phyloP scores from a whole-genome alignment of 768 basidiomycete genomes.

The Cystobasidium ongulense region DNA sequence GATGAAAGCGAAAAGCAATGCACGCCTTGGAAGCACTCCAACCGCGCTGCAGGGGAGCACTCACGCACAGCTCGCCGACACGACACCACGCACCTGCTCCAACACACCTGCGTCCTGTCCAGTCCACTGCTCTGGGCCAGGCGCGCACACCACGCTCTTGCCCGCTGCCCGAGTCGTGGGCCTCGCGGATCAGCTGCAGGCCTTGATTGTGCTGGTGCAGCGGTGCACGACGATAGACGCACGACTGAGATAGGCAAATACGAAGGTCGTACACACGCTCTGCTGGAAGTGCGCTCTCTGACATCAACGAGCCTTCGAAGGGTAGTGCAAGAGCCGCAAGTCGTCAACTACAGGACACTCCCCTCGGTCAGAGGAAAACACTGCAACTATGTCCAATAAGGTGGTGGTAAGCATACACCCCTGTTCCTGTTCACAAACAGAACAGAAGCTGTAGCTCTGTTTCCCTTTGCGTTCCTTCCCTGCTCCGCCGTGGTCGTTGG shows the following conservation, averaged over 20 bases:
- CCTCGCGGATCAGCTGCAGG: background rate
- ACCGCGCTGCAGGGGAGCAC: background rate
- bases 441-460: background rate
- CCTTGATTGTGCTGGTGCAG: background rate
- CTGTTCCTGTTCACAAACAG: constrained; percentile 3
- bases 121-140: too few species aligned
- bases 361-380: background rate
- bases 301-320: too few species aligned
- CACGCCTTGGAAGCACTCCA: background rate
- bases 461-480: background rate
- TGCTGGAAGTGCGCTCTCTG: too few species aligned
- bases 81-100: too few species aligned
- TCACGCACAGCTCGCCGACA: background rate
- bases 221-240: too few species aligned
- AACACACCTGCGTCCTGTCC: too few species aligned
- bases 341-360: background rate
- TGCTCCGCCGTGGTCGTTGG: too few species aligned
- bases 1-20: background rate
- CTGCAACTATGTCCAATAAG: constrained; percentile 32
- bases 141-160: too few species aligned
- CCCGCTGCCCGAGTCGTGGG: too few species aligned
- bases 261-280: background rate
- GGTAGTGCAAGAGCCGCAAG: too few species aligned
- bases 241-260: too few species aligned
- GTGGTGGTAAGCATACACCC: constrained; percentile 28